Conservation (phyloP, 2,329 filamentous ascomycete species). For the Aspergillus sp. region DNA sequence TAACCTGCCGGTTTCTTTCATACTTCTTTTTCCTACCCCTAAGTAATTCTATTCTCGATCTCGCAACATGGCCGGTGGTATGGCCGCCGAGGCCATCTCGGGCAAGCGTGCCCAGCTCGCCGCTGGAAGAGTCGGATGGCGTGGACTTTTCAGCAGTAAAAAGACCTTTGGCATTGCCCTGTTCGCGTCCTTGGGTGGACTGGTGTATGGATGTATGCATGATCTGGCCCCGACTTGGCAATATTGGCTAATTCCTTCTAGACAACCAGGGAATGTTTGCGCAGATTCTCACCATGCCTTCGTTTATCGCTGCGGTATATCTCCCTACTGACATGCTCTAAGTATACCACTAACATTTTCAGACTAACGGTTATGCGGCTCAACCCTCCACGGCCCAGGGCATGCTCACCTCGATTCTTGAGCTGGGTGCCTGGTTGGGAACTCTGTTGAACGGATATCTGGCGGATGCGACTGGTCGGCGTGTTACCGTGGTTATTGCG, state of each 20-base stretch:
- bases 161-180: constrained; percentile 56
- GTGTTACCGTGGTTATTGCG: constrained; percentile 31
- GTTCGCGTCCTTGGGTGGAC: constrained; percentile 52
- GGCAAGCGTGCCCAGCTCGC: constrained; percentile 33
- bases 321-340: constrained; percentile 21
- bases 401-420: constrained; percentile 40
- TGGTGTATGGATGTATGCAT: constrained; percentile 58
- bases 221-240: background rate
- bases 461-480: constrained; percentile 35
- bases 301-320: constrained; percentile 47
- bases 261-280: constrained; percentile 74
- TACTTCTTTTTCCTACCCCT: background rate
- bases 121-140: constrained; percentile 36
- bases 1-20: background rate
- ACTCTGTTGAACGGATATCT: constrained; percentile 37
- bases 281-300: constrained; percentile 58
- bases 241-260: background rate
- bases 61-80: constrained; percentile 8
- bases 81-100: constrained; percentile 22
- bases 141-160: constrained; percentile 52
- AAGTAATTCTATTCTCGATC: background rate
- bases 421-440: constrained; percentile 39
- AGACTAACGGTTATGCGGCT: constrained; percentile 28
- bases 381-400: constrained; percentile 27
- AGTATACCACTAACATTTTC: background rate